These are phyloP conservation scores for Whalleya microplaca DNA, from an alignment of 2,329 filamentous ascomycete genomes.

Conservation along the genomic window DNA sequence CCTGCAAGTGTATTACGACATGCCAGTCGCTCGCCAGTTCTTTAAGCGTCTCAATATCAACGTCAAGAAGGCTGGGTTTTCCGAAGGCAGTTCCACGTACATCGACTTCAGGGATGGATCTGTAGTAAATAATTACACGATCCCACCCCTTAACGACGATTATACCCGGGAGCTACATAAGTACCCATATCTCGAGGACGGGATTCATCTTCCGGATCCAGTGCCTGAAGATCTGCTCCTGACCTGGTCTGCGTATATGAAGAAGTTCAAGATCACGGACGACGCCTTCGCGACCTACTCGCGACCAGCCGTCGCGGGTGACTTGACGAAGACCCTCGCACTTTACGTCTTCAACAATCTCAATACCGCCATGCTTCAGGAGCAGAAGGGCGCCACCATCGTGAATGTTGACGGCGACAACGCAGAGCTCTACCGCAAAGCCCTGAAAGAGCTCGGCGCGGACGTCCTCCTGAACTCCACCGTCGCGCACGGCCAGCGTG, in stretches of 20 bases:
- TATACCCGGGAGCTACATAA: conserved; percentile 21
- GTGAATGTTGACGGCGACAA: conserved; percentile 27
- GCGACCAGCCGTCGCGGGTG: conserved; percentile 14
- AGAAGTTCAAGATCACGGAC: conserved; percentile 18
- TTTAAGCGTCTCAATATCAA: conserved; percentile 53
- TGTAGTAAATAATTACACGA: conserved; percentile 4
- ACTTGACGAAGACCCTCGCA: conserved; percentile 16
- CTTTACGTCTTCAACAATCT: conserved; percentile 21
- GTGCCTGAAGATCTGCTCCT: conserved; percentile 23
- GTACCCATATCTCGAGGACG: conserved; percentile 21
- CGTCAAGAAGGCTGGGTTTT: not conserved
- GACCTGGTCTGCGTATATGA: conserved; percentile 15
- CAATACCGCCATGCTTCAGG: conserved; percentile 13
- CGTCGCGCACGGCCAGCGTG: conserved; percentile 10
- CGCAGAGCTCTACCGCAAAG: conserved; percentile 39
- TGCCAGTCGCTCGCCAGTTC: conserved; percentile 45
- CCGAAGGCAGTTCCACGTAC: conserved; percentile 6
- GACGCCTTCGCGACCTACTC: conserved; percentile 17
- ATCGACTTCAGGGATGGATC: conserved; percentile 20
- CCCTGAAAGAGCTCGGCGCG: conserved; percentile 34
- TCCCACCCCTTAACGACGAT: conserved; percentile 9
- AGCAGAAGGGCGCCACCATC: conserved; percentile 7
- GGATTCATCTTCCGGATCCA: conserved; percentile 15
- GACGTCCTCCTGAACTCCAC: conserved; percentile 20
- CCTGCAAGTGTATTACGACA: conserved; percentile 24